A percentile compares a stretch with the other conserved stretches of the same genome.
Conservation (phyloP, 345 rosid genomes). For the Linum trigynum region DNA sequence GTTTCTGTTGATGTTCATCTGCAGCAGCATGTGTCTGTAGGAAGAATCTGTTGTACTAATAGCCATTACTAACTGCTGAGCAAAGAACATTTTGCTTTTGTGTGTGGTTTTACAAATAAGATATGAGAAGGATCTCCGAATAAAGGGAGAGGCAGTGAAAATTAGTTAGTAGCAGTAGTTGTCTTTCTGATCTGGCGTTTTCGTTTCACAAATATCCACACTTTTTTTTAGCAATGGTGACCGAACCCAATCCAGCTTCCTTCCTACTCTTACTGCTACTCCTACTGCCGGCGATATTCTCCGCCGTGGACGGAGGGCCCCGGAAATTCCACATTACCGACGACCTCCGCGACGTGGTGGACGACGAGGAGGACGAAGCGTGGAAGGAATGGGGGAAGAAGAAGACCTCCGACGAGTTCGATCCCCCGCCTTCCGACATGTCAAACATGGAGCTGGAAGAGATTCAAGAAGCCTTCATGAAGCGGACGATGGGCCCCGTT, state of each 20-base stretch:
- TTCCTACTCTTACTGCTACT: not conserved
- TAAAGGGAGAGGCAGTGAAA: too few species aligned
- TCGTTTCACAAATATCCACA: not conserved
- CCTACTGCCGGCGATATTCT: slow-evolving; percentile 12
- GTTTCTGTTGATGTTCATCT: too few species aligned
- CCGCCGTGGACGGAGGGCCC: slow-evolving; percentile 38
- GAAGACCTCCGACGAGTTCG: slow-evolving; percentile 29
- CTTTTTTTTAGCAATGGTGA: not conserved
- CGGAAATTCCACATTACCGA: slow-evolving; percentile 66
- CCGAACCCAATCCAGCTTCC: not conserved
- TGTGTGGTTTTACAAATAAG: too few species aligned
- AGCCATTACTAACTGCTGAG: too few species aligned
- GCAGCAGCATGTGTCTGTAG: too few species aligned
- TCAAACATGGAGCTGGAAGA: slow-evolving; percentile 41
- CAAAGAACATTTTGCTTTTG: too few species aligned
- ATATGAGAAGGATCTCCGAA: too few species aligned
- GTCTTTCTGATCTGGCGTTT: too few species aligned
- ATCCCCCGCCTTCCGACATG: slow-evolving; percentile 61
- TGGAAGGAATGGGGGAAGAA: slow-evolving; percentile 90
- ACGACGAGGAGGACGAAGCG: slow-evolving; percentile 82
- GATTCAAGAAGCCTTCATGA: slow-evolving; percentile 61
- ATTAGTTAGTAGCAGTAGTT: too few species aligned
- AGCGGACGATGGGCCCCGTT: slow-evolving; percentile 49
- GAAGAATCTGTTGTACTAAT: too few species aligned
- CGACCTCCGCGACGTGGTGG: slow-evolving; percentile 77